Evolutionary conservation across 2,329 filamentous ascomycete genomes (phyloP), one percentile per base, ranked within the genome.

Genomic region (Ophiostoma ulmi): DNA sequence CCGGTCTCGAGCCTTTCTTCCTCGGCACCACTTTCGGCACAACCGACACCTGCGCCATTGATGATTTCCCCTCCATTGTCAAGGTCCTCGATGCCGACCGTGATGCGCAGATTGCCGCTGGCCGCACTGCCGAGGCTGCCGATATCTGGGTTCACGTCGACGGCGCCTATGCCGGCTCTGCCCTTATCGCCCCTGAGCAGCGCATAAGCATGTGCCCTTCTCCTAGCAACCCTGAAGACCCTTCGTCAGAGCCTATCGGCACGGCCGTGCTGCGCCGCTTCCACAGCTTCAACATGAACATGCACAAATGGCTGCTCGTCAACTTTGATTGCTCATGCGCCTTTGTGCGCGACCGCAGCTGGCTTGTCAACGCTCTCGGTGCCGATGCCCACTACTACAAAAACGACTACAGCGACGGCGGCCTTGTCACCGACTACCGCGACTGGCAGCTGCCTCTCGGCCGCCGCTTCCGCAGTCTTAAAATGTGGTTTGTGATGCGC

Each of bases 401-500:
- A 74, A 97, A 97, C 80, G 82, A 87, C 4, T 93, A 90, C 81
- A 91, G 90, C 3, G 92, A 95, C 75, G 87, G 86, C 52, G 93
- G 93, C 0, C 85, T 94, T 1, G 94, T 97, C 0, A 97, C 93
- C 35, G 94, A 98, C 80, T 97, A 97, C 82, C 88, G 94, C 66
- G 94, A 98, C 83, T 98, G 94, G 94, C 93, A 97, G 81, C 96
- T 98, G 76, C 93, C 94, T 0, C 88, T 98, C 0, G 94, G 94
- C 10, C 85, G 94, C 2, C 86, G 94, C 20, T 98, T 98, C 85
- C 87, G 94, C 72, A 88, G 90, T 2, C 81, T 98, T 71, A 98
- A 98, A 82, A 89, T 97, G 73, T 98, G 94, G 94, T 97, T 97
- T 78, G 93, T 98, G 8, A 82, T 97, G 76, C 85, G 94, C 64